A percentile compares a stretch with the other conserved stretches of the same genome.
These are phyloP conservation scores for Lepiota subincarnata DNA, from an alignment of 768 basidiomycete species.

Conservation along the genomic window DNA sequence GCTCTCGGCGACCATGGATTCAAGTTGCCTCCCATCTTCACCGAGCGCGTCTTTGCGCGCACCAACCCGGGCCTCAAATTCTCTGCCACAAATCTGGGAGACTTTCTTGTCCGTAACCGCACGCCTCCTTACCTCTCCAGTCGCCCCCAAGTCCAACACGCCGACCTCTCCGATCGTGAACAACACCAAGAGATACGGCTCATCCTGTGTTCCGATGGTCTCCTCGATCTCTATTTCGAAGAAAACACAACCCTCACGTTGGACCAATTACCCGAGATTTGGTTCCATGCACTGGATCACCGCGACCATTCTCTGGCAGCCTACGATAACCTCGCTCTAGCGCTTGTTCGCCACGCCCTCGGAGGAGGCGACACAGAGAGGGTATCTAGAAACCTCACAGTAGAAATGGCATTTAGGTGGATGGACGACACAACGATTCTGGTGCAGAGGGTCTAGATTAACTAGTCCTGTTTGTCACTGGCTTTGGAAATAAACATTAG, in stretches of 20 bases:
- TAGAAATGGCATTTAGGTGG: slow-evolving; percentile 44
- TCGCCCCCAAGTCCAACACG: slow-evolving; percentile 38
- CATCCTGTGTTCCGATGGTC: slow-evolving; percentile 50
- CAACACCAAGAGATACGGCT: slow-evolving; percentile 22
- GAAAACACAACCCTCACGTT: slow-evolving; percentile 21
- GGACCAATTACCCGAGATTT: slow-evolving; percentile 26
- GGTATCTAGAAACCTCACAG: slow-evolving; percentile 43
- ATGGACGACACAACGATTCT: slow-evolving; percentile 59
- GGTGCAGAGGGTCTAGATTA: slow-evolving; percentile 28
- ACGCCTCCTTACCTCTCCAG: slow-evolving; percentile 55
- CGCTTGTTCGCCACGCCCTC: slow-evolving; percentile 39
- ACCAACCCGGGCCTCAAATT: slow-evolving; percentile 33
- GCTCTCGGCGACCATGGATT: slow-evolving; percentile 53
- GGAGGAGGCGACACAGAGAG: slow-evolving; percentile 38
- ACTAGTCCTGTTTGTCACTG: not conserved
- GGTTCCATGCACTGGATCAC: slow-evolving; percentile 27
- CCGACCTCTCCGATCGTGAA: slow-evolving; percentile 23
- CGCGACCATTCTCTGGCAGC: slow-evolving; percentile 11
- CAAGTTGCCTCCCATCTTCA: slow-evolving; percentile 48
- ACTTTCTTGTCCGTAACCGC: slow-evolving; percentile 38
- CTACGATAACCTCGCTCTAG: slow-evolving; percentile 30
- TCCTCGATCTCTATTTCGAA: slow-evolving; percentile 41
- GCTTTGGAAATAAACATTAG: not conserved
- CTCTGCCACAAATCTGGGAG: slow-evolving; percentile 30
- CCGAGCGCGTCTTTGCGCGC: slow-evolving; percentile 42